These are phyloP conservation scores for Aspergillus funiculosus DNA, from an alignment of 495 filamentous ascomycete species.

Conservation along the genomic window DNA sequence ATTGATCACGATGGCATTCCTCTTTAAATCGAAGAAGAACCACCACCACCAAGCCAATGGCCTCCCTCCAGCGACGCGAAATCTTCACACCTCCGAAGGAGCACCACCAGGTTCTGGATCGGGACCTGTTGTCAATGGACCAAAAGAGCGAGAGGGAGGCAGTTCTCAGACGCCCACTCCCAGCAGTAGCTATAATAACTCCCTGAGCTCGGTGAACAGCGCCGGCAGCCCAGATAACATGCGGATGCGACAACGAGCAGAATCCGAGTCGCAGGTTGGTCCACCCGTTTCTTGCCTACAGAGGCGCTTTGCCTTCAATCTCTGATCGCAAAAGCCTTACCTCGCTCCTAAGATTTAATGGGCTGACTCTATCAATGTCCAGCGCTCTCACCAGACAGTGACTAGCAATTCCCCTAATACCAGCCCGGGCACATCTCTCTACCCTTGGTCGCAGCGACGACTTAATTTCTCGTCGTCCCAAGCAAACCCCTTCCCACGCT, in stretches of 20 bases:
- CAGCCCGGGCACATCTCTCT: constrained; percentile 58
- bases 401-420: constrained; percentile 32
- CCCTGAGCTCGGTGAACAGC: constrained; percentile 50
- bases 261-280: constrained; percentile 48
- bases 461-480: constrained; percentile 79
- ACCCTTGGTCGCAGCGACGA: constrained; percentile 91
- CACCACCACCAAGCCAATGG: constrained; percentile 41
- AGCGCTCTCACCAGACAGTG: constrained; percentile 33
- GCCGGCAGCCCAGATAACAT: constrained; percentile 48
- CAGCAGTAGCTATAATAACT: constrained; percentile 59
- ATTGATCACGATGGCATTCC: constrained; percentile 51
- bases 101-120: constrained; percentile 25
- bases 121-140: constrained; percentile 32
- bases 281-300: constrained; percentile 1
- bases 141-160: constrained; percentile 36
- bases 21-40: constrained; percentile 59
- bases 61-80: constrained; percentile 50
- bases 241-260: constrained; percentile 45
- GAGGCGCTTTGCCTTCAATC: not conserved
- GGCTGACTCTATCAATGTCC: constrained; percentile 24
- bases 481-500: constrained; percentile 88
- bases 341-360: not conserved
- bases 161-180: constrained; percentile 52
- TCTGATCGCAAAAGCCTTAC: not conserved
- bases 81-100: constrained; percentile 47